Evolutionary conservation across 805 yeast species (phyloP), one percentile per base, ranked within the genome.

Genomic region (Lipomyces sp.): DNA sequence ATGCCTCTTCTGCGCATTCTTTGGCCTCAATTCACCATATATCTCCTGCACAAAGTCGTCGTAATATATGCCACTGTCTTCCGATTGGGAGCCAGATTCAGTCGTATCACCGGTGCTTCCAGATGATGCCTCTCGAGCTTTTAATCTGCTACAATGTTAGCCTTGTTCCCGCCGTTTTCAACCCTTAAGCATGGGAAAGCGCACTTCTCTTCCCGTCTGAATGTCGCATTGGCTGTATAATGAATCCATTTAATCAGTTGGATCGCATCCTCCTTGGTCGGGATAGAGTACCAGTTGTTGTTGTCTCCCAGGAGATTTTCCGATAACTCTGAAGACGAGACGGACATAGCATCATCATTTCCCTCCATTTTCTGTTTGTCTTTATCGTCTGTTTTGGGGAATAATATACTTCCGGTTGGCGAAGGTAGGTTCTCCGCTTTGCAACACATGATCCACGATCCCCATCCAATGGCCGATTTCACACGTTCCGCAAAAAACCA

Each of bases 401-500:
- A 55, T 18, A 55, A 24, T 10, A 55, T 29, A 39, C 31, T 36
- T 16, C 59, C 59, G 7, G 59, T 55, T 3, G 59, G 59, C 10
- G 59, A 55, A 5, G 58, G 59, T 19, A 53, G 39, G 22, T 44
- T 34, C 19, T 19, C 28, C 1, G 59, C 52, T 34, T 53, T 55
- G 42, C 19, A 34, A 43, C 69, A 63, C 45, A 67, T 37, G 29
- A 68, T 61, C 67, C 66, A 64, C 21, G 68, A 54, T 8, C 71
- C 70, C 72, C 72, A 69, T 10, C 59, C 48, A 2, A 51, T n/a
- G 36, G 48, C 49, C 13, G 61, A 58, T 29, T 62, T 53, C 6
- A 64, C 52, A 47, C 66, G 64, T 42, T 65, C 68, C 51, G 68
- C 70, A 45, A 69, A 60, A 1, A 61, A 49, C 73, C 73, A 69